Evolutionary conservation across 768 basidiomycete species (phyloP).

Genomic region (Mycena kentingensis): DNA sequence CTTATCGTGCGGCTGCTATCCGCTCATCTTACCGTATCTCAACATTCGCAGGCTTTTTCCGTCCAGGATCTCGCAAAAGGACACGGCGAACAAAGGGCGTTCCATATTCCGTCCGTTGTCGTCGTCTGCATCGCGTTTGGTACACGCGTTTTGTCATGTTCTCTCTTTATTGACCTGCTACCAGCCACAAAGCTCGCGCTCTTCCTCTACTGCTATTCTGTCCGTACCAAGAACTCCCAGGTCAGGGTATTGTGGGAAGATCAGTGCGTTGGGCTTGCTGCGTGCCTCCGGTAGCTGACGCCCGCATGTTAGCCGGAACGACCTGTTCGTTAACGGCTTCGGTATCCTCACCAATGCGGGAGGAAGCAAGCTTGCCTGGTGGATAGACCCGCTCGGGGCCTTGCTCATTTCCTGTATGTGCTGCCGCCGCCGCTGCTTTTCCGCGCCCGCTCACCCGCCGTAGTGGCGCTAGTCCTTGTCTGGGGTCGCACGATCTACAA

Average conservation of each 20-base stretch:
- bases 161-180: neutral
- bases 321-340: constrained; percentile 51
- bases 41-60: constrained; percentile 6
- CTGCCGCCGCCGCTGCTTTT: too few relatives aligned
- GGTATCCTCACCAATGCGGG: constrained; percentile 48
- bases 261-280: constrained; percentile 13
- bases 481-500: constrained; percentile 52
- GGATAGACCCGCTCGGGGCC: constrained; percentile 50
- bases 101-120: constrained; percentile 57
- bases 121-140: constrained; percentile 55
- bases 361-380: constrained; percentile 49
- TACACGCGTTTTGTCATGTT: neutral
- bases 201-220: constrained; percentile 60
- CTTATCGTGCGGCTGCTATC: constrained; percentile 40
- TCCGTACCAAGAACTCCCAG: constrained; percentile 51
- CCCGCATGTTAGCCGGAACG: constrained; percentile 27
- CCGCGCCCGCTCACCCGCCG: constrained; percentile 28
- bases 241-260: constrained; percentile 67
- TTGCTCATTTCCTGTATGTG: constrained; percentile 37
- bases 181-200: constrained; percentile 54
- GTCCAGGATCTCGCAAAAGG: constrained; percentile 37
- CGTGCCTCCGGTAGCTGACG: neutral
- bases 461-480: constrained; percentile 47
- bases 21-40: neutral
- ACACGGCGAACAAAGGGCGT: neutral